Percentiles rank a stretch among this genome's conserved stretches.
Conservation (phyloP, 192 early-diverging fungal species). For the Coemansia furcata region DNA sequence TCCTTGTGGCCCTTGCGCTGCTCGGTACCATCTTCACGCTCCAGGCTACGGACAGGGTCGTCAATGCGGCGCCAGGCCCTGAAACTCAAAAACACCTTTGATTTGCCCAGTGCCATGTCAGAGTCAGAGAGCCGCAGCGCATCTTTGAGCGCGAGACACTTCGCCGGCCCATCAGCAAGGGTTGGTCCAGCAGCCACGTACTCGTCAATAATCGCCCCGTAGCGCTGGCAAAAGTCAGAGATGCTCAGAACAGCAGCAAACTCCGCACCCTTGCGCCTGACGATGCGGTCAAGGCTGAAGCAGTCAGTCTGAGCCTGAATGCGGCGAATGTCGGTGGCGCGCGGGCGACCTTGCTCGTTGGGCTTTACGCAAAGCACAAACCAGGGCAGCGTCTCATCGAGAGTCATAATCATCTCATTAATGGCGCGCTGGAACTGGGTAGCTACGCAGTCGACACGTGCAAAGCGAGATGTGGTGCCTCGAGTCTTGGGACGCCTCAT, state of each 20-base stretch:
- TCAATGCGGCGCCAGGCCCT: constrained; percentile 80
- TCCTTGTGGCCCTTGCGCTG: constrained; percentile 56
- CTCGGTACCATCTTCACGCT: constrained; percentile 58
- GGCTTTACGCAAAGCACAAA: constrained; percentile 68
- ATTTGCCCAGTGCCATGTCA: constrained; percentile 56
- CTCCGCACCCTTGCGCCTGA: constrained; percentile 43
- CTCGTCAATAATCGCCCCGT: constrained; percentile 41
- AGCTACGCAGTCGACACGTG: constrained; percentile 54
- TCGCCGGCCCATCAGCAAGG: constrained; percentile 18
- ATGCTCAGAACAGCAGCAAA: constrained; percentile 42
- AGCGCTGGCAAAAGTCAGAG: constrained; percentile 50
- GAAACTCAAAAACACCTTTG: constrained; percentile 73
- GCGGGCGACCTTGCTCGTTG: constrained; percentile 45
- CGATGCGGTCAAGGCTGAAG: constrained; percentile 28
- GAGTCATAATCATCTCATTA: constrained; percentile 61
- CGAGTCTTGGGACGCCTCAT: constrained; percentile 55
- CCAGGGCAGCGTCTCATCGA: constrained; percentile 77
- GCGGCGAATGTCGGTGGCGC: constrained; percentile 34
- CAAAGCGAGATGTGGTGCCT: too few species aligned
- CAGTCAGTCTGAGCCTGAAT: constrained; percentile 40
- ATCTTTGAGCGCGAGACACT: constrained; percentile 29
- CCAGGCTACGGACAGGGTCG: constrained; percentile 65
- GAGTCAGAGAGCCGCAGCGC: constrained; percentile 48
- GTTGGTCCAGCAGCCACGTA: constrained; percentile 28
- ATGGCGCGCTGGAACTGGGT: constrained; percentile 69